Evolutionary conservation across 2,329 filamentous ascomycete species (phyloP).

Genomic region (Clarireedia homoeocarpa): DNA sequence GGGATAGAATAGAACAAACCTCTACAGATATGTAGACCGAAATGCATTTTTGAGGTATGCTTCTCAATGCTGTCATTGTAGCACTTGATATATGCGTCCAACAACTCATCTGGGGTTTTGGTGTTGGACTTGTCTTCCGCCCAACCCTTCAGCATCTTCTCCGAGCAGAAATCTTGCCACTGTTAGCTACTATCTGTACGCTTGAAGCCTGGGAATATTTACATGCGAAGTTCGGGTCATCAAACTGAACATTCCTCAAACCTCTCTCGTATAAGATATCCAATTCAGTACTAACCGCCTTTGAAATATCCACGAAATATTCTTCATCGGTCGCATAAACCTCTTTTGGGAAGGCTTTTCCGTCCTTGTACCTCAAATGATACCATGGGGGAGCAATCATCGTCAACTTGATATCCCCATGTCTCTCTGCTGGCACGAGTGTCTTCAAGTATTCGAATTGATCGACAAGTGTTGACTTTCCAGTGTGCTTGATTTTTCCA

Average conservation of each 20-base stretch:
- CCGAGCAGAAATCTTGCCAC: slow-evolving; percentile 53
- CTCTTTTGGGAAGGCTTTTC: slow-evolving; percentile 42
- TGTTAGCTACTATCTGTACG: no score
- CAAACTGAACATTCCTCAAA: slow-evolving; percentile 46
- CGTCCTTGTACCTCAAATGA: slow-evolving; percentile 52
- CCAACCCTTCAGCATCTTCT: slow-evolving; percentile 61
- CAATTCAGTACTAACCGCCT: slow-evolving; percentile 44
- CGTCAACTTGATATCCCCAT: slow-evolving; percentile 63
- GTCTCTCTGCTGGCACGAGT: slow-evolving; percentile 49
- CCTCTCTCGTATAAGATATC: slow-evolving; percentile 45
- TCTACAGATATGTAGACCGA: slow-evolving; percentile 69
- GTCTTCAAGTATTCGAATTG: slow-evolving; percentile 54
- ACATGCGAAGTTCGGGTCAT: slow-evolving; percentile 51
- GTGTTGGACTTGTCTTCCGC: slow-evolving; percentile 48
- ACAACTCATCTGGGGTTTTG: slow-evolving; percentile 61
- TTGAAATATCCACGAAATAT: slow-evolving; percentile 47
- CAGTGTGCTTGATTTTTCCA: slow-evolving; percentile 40
- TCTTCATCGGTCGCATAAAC: slow-evolving; percentile 43
- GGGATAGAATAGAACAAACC: slow-evolving; percentile 16
- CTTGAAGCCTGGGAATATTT: no score
- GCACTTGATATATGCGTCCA: slow-evolving; percentile 67
- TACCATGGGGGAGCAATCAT: slow-evolving; percentile 62
- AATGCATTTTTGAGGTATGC: slow-evolving; percentile 61
- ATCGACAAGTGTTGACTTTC: slow-evolving; percentile 38
- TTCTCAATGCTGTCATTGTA: slow-evolving; percentile 66